Evolutionary conservation across 352 stramenopile genomes (phyloP).

Genomic region (Blastocystis sp.): DNA sequence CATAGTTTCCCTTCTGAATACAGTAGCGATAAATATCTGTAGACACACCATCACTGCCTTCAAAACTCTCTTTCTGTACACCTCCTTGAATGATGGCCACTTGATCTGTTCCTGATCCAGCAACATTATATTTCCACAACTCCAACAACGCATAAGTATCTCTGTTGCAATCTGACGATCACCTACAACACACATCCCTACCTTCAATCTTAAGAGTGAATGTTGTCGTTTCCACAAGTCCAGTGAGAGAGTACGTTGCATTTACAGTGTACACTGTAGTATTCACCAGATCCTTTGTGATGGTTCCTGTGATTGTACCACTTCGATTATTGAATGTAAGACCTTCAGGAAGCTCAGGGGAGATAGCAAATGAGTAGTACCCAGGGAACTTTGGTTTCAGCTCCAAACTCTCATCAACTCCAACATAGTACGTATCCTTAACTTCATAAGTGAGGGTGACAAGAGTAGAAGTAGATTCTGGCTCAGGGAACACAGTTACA

Average conservation of each 20-base stretch:
- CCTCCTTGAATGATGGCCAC: neutral
- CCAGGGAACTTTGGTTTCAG: conserved; percentile 3
- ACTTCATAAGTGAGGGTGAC: neutral
- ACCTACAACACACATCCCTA: neutral
- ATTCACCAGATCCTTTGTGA: neutral
- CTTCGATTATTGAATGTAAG: conserved; percentile 20
- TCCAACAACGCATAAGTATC: conserved; percentile 29
- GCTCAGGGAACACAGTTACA: neutral
- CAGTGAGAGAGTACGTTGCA: neutral
- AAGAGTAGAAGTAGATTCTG: neutral
- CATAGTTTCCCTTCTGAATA: neutral
- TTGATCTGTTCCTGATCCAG: neutral
- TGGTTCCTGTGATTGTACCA: neutral
- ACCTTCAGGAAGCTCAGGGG: neutral
- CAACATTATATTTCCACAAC: conserved; percentile 51
- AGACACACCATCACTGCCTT: neutral
- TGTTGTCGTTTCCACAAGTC: neutral
- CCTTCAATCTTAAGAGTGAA: neutral
- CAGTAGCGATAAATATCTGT: conserved; percentile 8
- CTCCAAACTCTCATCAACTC: neutral
- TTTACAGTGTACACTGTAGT: conserved; percentile 1
- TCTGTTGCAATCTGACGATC: neutral
- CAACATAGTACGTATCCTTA: conserved; percentile 6
- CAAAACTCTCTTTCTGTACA: neutral
- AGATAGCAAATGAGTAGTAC: conserved; percentile 17